Conservation (phyloP, 495 filamentous ascomycete genomes). For the Hyaloscypha variabilis region DNA sequence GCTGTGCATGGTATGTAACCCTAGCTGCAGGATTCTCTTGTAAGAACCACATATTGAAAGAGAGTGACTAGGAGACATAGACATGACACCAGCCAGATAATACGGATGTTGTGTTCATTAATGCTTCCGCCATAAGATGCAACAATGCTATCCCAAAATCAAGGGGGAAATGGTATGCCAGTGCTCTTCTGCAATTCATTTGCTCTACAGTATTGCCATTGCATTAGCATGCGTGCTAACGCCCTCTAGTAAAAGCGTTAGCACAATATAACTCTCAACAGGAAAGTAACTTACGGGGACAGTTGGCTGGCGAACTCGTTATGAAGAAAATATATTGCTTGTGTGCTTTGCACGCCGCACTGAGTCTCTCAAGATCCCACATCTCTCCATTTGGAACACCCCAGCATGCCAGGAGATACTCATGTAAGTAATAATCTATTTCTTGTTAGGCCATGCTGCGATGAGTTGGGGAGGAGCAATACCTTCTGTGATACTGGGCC, state of each 20-base stretch:
- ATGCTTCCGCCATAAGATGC: too few relatives aligned
- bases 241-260: slow-evolving; percentile 8
- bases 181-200: too few relatives aligned
- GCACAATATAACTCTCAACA: background rate
- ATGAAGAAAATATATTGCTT: slow-evolving; percentile 25
- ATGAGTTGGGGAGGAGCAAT: background rate
- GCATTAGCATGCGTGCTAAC: slow-evolving; percentile 22
- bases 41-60: too few relatives aligned
- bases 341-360: slow-evolving; percentile 17
- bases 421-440: slow-evolving; percentile 43
- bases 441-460: background rate
- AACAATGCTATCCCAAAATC: too few relatives aligned
- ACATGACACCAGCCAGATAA: too few relatives aligned
- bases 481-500: slow-evolving; percentile 36
- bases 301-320: slow-evolving; percentile 21
- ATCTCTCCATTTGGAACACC: slow-evolving; percentile 60
- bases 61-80: too few relatives aligned
- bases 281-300: background rate
- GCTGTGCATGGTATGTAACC: too few relatives aligned
- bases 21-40: too few relatives aligned
- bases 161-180: too few relatives aligned
- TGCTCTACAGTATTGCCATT: slow-evolving; percentile 21
- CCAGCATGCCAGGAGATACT: slow-evolving; percentile 56
- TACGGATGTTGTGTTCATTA: too few relatives aligned
- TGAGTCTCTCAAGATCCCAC: slow-evolving; percentile 56